Base-by-base conservation (phyloP, 1,139 yeast species). In the Suhomyces choctaworum region DNA sequence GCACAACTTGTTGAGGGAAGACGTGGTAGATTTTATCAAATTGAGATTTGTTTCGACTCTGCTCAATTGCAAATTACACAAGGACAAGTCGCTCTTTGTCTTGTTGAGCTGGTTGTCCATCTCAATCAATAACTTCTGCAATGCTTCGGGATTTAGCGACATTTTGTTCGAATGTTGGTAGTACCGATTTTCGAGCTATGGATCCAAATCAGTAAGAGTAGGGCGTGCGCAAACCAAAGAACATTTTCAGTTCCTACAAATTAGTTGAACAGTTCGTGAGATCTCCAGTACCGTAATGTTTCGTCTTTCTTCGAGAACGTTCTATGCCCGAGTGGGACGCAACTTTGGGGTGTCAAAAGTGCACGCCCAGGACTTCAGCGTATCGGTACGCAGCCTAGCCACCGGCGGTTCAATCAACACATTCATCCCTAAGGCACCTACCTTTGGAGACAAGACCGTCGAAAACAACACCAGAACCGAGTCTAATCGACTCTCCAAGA, bases 401-500 rank as follows among this genome's bases (percentile, higher is more conserved):
- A 34, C 25, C 22, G 38, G 29, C 7, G 41, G 41, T 1, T 27
- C 48, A 1, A 45, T 45, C 17, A 39, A 44, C 25, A 21, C 40
- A 8, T 34, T 44, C 27, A 36, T 47, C n/a, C 49, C 51, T 2
- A 32, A 40, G 15, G 25, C 29, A 20, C 31, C 28, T 11, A 55
- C 69, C 7, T 46, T 60, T 19, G 71, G 75, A 16, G 77, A 70
- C 44, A 59, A 58, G 27, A 61, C 80, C 3, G 15, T 34, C 6
- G 84, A 80, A 46, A 64, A 71, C 39, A 82, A 80, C 49, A 49
- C 66, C 26, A 56, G 60, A 36, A 64, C 86, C 0, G 89, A 84
- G 48, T 76, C 95, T 5, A 86, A 85, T 56, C 68, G 85, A 48
- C 65, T 84, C 37, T 76, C 84, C 33, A 82, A 80, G 55, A 82